phyloP scores from a whole-genome alignment of 176 grass and related monocot species.

The Chloris gayana region DNA sequence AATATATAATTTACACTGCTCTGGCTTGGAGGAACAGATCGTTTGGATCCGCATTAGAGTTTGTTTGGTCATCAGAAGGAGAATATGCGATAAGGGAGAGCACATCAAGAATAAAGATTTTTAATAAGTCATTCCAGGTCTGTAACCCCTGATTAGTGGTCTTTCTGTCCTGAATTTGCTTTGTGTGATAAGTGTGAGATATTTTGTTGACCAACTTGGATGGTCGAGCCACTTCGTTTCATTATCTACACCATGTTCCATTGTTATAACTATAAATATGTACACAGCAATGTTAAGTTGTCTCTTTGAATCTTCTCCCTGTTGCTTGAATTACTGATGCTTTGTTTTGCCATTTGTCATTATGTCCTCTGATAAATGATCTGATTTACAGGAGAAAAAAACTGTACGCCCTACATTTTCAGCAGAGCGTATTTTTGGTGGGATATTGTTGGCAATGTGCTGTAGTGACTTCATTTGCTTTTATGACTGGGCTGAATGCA shows the following conservation, averaged over 20 bases:
- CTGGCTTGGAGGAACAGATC: constrained; percentile 99
- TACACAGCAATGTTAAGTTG: background rate
- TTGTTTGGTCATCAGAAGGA: constrained; percentile 93
- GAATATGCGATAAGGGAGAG: constrained; percentile 95
- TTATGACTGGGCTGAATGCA: constrained; percentile 98
- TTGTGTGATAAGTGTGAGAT: constrained; percentile 5
- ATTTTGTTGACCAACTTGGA: constrained; percentile 10
- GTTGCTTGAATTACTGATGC: background rate
- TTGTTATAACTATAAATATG: background rate
- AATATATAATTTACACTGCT: constrained; percentile 97
- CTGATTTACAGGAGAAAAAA: constrained; percentile 89
- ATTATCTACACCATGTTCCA: background rate
- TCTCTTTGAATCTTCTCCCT: background rate
- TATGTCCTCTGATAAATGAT: constrained; percentile 19
- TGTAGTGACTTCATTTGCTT: constrained; percentile 99
- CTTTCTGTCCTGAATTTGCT: constrained; percentile 7
- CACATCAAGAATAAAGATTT: constrained; percentile 93
- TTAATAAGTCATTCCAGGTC: constrained; percentile 93
- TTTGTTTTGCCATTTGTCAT: background rate
- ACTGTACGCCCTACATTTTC: constrained; percentile 84
- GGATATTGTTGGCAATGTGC: constrained; percentile 88
- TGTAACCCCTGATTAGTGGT: background rate
- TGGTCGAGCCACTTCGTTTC: background rate
- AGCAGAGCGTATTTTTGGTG: constrained; percentile 90
- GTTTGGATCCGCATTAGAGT: constrained; percentile 91